These are phyloP conservation scores for Grosmannia clavigera DNA, from an alignment of 2,329 filamentous ascomycete species.

Conservation along the genomic window DNA sequence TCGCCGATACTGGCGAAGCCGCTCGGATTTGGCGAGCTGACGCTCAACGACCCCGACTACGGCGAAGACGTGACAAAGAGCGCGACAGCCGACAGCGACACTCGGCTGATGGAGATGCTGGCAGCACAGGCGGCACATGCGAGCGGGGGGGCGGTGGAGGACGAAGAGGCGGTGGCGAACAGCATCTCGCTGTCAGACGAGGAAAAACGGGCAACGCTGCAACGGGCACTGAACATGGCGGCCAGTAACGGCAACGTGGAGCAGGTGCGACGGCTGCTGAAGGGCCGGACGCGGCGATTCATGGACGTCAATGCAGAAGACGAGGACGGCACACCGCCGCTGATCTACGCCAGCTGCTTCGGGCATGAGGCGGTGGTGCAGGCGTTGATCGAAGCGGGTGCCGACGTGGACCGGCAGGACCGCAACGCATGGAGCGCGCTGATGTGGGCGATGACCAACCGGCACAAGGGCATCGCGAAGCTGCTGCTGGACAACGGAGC, in stretches of 20 bases:
- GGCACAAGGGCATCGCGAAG: conserved; percentile 93
- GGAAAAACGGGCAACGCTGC: conserved; percentile 70
- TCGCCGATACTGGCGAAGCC: conserved; percentile 76
- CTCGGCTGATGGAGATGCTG: conserved; percentile 87
- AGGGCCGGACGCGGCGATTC: conserved; percentile 59
- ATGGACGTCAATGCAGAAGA: conserved; percentile 81
- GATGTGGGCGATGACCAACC: conserved; percentile 99
- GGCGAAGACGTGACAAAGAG: conserved; percentile 50
- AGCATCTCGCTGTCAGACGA: conserved; percentile 60
- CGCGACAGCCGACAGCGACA: conserved; percentile 61
- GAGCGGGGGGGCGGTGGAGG: conserved; percentile 53
- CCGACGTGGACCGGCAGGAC: conserved; percentile 84
- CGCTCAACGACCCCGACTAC: conserved; percentile 65
- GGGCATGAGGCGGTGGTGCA: conserved; percentile 83
- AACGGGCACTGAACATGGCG: conserved; percentile 85
- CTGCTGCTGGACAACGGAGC: conserved; percentile 83
- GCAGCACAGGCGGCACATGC: conserved; percentile 83
- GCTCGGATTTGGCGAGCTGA: conserved; percentile 67
- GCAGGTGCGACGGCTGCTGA: conserved; percentile 63
- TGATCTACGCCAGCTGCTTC: conserved; percentile 98
- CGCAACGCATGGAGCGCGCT: conserved; percentile 94
- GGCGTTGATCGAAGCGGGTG: conserved; percentile 72
- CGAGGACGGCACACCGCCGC: conserved; percentile 86
- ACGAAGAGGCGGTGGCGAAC: conserved; percentile 67
- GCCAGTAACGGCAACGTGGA: conserved; percentile 90